Evolutionary conservation across 495 filamentous ascomycete genomes (phyloP).

Genomic region (Aspergillus campestris): DNA sequence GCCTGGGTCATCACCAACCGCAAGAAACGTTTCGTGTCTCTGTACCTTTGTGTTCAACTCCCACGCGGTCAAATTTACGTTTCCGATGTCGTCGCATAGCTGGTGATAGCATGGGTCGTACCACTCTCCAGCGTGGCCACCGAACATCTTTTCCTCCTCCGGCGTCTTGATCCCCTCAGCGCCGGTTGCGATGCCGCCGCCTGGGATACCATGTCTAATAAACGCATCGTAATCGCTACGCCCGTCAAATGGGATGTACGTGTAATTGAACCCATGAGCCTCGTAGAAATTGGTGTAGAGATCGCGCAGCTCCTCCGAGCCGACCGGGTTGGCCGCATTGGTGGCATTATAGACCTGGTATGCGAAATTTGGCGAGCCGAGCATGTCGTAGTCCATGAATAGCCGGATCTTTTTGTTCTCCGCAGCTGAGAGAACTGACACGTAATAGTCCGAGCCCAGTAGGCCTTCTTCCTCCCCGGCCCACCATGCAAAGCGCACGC

Average conservation of each 20-base stretch:
- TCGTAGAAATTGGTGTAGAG: conserved; percentile 53
- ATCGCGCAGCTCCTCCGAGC: conserved; percentile 53
- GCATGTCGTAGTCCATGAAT: conserved; percentile 72
- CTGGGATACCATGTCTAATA: conserved; percentile 50
- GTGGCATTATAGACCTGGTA: conserved; percentile 59
- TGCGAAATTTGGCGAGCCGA: conserved; percentile 58
- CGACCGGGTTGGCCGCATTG: conserved; percentile 51
- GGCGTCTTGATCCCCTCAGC: conserved; percentile 58
- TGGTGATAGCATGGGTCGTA: conserved; percentile 59
- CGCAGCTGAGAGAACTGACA: conserved; percentile 37
- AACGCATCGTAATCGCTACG: conserved; percentile 62
- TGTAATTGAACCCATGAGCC: conserved; percentile 29
- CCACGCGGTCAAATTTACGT: conserved; percentile 38
- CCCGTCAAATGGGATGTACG: conserved; percentile 51
- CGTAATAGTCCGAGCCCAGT: conserved; percentile 52
- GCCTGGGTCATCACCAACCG: not conserved
- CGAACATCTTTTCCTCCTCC: conserved; percentile 45
- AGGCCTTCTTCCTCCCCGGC: conserved; percentile 56
- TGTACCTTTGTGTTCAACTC: conserved; percentile 49
- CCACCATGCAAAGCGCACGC: conserved; percentile 63
- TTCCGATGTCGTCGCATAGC: conserved; percentile 46
- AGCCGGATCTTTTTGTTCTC: conserved; percentile 50
- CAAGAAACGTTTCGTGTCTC: conserved; percentile 20
- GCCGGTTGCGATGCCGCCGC: conserved; percentile 60
- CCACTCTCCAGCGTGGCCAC: conserved; percentile 50